Percentiles rank a stretch among this genome's conserved stretches.
phyloP scores from a whole-genome alignment of 2,329 filamentous ascomycete species.

The Penicillium psychrosexuale region DNA sequence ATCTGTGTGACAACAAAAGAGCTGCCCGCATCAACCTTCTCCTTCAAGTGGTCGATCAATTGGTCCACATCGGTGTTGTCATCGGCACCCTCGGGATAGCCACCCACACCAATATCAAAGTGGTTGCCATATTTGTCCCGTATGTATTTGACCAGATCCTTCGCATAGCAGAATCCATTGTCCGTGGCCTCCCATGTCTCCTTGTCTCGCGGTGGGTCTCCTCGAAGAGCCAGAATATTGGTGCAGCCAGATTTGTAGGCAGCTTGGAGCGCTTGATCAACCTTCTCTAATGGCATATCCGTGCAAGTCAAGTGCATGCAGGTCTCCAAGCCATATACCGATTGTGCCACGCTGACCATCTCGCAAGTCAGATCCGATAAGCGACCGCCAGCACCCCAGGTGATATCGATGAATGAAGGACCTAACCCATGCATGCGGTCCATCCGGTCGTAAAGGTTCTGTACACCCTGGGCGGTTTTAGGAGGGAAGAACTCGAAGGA shows the following conservation, averaged over 20 bases:
- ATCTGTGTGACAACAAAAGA: conserved; percentile 97
- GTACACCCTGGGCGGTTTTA: conserved; percentile 84
- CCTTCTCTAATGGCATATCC: conserved; percentile 90
- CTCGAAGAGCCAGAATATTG: conserved; percentile 90
- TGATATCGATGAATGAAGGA: conserved; percentile 95
- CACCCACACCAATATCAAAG: conserved; percentile 96
- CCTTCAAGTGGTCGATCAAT: conserved; percentile 87
- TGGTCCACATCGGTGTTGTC: conserved; percentile 84
- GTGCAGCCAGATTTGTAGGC: conserved; percentile 95
- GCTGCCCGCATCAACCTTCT: conserved; percentile 92
- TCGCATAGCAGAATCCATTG: conserved; percentile 85
- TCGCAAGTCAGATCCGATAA: conserved; percentile 91
- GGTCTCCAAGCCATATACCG: conserved; percentile 91
- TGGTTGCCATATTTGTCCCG: conserved; percentile 75
- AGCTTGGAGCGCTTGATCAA: conserved; percentile 80
- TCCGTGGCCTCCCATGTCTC: conserved; percentile 90
- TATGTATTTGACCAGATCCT: conserved; percentile 84
- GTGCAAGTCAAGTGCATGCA: conserved; percentile 99
- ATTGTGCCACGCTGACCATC: conserved; percentile 95
- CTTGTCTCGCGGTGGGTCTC: conserved; percentile 88
- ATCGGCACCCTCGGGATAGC: conserved; percentile 92
- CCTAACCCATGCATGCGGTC: conserved; percentile 96
- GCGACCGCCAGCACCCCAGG: conserved; percentile 93
- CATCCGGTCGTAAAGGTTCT: conserved; percentile 99
- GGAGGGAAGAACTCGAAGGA: conserved; percentile 99